A percentile compares a stretch with the other conserved stretches of the same genome.
These are phyloP conservation scores for Solanum ahanhuiri DNA, from an alignment of 257 asterid genomes.

Conservation along the genomic window DNA sequence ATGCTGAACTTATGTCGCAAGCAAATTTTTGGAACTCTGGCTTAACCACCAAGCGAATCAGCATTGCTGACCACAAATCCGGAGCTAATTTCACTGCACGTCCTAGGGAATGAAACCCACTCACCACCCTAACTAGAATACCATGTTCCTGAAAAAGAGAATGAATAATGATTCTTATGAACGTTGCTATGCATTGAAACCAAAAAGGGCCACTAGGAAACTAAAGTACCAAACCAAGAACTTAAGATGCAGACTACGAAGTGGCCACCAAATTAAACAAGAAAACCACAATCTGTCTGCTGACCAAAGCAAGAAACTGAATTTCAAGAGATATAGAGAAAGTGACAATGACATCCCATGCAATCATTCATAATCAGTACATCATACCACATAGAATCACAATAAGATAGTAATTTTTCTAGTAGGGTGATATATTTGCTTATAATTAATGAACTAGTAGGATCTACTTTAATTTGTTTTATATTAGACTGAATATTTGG, in stretches of 20 bases:
- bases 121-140: conserved; percentile 41
- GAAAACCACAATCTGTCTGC: neutral
- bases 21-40: conserved; percentile 67
- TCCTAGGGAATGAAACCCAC: conserved; percentile 48
- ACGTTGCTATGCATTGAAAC: neutral
- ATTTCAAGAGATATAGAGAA: neutral
- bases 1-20: conserved; percentile 40
- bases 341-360: neutral
- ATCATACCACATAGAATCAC: neutral
- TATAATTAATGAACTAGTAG: neutral
- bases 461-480: neutral
- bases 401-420: neutral
- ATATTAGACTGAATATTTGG: neutral
- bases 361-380: neutral
- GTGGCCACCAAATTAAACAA: neutral
- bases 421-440: neutral
- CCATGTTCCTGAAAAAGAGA: conserved; percentile 34
- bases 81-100: conserved; percentile 67
- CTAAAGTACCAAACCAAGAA: neutral
- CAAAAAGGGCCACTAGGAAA: neutral
- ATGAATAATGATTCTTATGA: neutral
- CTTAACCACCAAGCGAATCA: conserved; percentile 46
- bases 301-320: neutral
- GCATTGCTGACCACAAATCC: conserved; percentile 70
- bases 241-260: neutral